phyloP scores from a whole-genome alignment of 176 grass and related monocot species.

The Tillandsia fasciculata region DNA sequence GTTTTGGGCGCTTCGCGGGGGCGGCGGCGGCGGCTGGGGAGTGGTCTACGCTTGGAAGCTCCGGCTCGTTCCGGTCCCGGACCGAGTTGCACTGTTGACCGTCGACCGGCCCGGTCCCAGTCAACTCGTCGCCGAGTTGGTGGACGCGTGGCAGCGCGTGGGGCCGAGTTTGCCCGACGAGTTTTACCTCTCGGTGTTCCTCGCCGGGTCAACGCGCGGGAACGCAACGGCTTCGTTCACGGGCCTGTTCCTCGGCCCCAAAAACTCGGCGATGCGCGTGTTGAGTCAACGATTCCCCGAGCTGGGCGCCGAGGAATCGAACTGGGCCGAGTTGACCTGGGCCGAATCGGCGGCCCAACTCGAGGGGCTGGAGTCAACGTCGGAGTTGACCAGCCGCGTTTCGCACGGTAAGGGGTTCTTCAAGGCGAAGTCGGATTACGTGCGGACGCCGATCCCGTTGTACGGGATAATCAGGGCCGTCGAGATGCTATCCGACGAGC shows the following conservation, averaged over 20 bases:
- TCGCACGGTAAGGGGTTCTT: conserved; percentile 3
- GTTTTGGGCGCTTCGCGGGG: conserved; percentile 67
- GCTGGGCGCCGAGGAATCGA: conserved; percentile 22
- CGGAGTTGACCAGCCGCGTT: conserved; percentile 15
- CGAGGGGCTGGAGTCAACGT: neutral
- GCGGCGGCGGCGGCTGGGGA: conserved; percentile 70
- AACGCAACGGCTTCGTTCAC: conserved; percentile 27
- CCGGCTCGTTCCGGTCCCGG: conserved; percentile 37
- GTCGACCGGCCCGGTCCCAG: neutral
- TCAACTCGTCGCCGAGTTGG: conserved; percentile 20
- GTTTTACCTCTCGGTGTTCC: conserved; percentile 36
- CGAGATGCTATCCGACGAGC: conserved; percentile 17
- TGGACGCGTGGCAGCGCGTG: conserved; percentile 48
- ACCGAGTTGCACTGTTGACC: conserved; percentile 27
- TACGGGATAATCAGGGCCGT: conserved; percentile 6
- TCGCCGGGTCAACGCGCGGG: conserved; percentile 7
- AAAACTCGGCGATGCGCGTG: conserved; percentile 5
- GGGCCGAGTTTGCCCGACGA: conserved; percentile 38
- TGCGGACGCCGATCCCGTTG: conserved; percentile 15
- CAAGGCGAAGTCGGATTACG: conserved; percentile 64
- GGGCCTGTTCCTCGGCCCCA: conserved; percentile 29
- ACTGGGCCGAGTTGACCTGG: conserved; percentile 45
- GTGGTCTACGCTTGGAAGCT: conserved; percentile 77
- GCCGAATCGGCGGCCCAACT: conserved; percentile 40
- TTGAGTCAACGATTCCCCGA: conserved; percentile 26